These are phyloP conservation scores for Somion occarium DNA, from an alignment of 1,284 basidiomycete species.

Conservation along the genomic window DNA sequence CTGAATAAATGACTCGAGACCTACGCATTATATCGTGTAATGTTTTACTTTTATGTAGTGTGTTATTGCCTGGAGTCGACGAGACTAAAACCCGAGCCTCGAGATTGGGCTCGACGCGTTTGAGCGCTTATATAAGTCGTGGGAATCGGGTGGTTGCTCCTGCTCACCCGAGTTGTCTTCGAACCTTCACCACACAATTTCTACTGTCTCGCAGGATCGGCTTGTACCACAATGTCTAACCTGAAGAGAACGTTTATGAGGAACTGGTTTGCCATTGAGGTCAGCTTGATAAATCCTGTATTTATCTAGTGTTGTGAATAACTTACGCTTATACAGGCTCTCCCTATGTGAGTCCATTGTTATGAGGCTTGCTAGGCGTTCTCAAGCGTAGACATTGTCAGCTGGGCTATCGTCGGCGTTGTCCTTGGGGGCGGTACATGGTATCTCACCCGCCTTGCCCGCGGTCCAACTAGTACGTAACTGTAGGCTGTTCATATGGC, in stretches of 20 bases:
- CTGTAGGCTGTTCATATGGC: no score
- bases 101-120: background rate
- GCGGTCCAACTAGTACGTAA: constrained; percentile 61
- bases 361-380: no score
- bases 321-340: no score
- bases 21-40: background rate
- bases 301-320: no score
- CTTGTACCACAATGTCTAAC: constrained; percentile 20
- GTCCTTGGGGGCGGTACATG: constrained; percentile 63
- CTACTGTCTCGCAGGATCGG: background rate
- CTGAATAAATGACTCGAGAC: background rate
- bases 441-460: constrained; percentile 70
- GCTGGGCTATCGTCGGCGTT: constrained; percentile 66
- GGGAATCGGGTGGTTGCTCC: background rate
- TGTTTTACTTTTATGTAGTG: background rate
- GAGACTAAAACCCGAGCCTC: background rate
- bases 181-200: constrained; percentile 8
- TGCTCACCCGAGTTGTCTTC: background rate
- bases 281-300: no score
- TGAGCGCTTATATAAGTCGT: background rate
- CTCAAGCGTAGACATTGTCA: constrained; percentile 28
- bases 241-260: constrained; percentile 46
- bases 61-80: background rate
- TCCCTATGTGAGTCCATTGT: constrained; percentile 60
- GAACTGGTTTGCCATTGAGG: constrained; percentile 83